Evolutionary conservation across 495 filamentous ascomycete genomes (phyloP).

Genomic region (Aspergillus baeticus): DNA sequence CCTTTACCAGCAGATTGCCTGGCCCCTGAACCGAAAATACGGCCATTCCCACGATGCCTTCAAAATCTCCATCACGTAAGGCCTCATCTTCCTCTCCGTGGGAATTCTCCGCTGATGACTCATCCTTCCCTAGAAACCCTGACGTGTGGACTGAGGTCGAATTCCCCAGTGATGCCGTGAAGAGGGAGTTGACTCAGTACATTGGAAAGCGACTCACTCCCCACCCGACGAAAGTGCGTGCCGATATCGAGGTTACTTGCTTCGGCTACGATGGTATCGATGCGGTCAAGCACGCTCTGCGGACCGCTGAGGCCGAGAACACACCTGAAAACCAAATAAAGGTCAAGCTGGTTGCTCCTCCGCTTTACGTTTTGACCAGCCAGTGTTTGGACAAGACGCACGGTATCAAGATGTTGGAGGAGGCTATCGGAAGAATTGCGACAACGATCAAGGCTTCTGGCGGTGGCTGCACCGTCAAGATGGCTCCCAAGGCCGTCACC

Average conservation of each 20-base stretch:
- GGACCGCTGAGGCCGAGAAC: constrained; percentile 84
- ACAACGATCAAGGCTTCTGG: constrained; percentile 69
- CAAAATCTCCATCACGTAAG: constrained; percentile 97
- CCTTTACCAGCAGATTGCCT: constrained; percentile 90
- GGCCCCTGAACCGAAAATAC: constrained; percentile 97
- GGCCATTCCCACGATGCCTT: constrained; percentile 96
- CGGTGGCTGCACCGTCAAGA: constrained; percentile 82
- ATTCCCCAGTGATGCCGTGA: constrained; percentile 84
- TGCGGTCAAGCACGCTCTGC: constrained; percentile 87
- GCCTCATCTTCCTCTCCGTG: background rate
- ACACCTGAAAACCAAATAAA: constrained; percentile 90
- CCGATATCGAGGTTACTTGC: constrained; percentile 97
- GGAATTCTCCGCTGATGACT: constrained; percentile 2
- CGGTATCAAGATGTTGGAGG: constrained; percentile 80
- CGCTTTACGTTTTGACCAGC: constrained; percentile 89
- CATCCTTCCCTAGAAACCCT: constrained; percentile 64
- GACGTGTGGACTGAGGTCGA: constrained; percentile 91
- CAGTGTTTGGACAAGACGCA: constrained; percentile 90
- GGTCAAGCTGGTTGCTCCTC: constrained; percentile 92
- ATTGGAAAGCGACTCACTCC: constrained; percentile 95
- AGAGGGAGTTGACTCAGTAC: constrained; percentile 84
- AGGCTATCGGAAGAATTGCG: constrained; percentile 81
- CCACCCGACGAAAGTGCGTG: constrained; percentile 95
- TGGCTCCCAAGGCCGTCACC: constrained; percentile 98
- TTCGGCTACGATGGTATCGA: constrained; percentile 99